Conservation (phyloP, 2,329 filamentous ascomycete species). For the Xylariaceae sp. region DNA sequence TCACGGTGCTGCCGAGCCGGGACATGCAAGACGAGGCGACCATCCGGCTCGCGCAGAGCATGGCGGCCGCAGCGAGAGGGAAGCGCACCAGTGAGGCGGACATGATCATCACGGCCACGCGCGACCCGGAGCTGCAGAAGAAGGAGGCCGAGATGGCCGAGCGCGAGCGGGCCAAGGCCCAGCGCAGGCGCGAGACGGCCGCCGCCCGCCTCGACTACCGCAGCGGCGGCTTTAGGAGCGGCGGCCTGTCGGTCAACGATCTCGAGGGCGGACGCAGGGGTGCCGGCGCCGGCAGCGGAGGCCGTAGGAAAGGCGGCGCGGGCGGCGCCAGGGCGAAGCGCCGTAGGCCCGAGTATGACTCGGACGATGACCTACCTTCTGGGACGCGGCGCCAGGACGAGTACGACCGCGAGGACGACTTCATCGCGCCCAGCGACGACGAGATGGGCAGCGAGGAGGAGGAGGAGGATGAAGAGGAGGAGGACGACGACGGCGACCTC, state of each 20-base stretch:
- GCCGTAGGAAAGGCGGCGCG: slow-evolving; percentile 48
- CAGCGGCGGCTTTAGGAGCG: slow-evolving; percentile 42
- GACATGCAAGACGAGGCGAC: slow-evolving; percentile 66
- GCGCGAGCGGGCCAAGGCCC: slow-evolving; percentile 64
- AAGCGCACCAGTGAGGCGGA: slow-evolving; percentile 48
- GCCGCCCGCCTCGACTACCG: slow-evolving; percentile 59
- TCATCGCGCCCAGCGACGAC: slow-evolving; percentile 70
- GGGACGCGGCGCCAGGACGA: slow-evolving; percentile 61
- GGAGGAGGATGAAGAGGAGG: slow-evolving; percentile 59
- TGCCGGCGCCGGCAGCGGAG: slow-evolving; percentile 40
- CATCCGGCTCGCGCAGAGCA: slow-evolving; percentile 59
- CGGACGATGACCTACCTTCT: slow-evolving; percentile 65
- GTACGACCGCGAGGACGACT: slow-evolving; percentile 75
- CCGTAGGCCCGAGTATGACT: slow-evolving; percentile 63
- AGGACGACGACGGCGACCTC: slow-evolving; percentile 57
- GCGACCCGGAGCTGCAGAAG: slow-evolving; percentile 71
- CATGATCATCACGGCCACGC: slow-evolving; percentile 63
- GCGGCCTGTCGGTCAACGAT: slow-evolving; percentile 61
- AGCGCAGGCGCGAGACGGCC: slow-evolving; percentile 62
- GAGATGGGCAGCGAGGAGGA: slow-evolving; percentile 52
- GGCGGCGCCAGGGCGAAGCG: slow-evolving; percentile 48
- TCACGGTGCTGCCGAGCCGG: slow-evolving; percentile 62
- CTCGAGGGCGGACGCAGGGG: slow-evolving; percentile 57
- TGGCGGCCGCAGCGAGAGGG: slow-evolving; percentile 58
- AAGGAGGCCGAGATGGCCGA: slow-evolving; percentile 68